Base-by-base conservation (phyloP, 352 stramenopile genomes). In the Phytophthora sojae region DNA sequence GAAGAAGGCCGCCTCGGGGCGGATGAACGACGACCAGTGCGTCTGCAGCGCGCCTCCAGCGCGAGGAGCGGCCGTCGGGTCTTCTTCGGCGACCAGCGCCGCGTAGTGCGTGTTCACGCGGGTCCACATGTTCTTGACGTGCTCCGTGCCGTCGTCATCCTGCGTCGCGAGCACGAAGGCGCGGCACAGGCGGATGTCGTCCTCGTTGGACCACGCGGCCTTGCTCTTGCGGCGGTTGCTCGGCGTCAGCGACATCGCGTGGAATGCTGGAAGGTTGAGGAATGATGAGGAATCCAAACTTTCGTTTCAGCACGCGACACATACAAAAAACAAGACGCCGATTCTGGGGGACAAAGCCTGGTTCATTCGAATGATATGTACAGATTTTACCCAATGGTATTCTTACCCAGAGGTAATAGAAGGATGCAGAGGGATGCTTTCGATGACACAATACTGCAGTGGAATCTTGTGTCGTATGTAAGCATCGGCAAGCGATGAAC, bases 71-170 rank as follows among this genome's bases (percentile, higher is more conserved):
- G 71, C 67, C 17, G 0, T 29, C 29, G 71, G 67, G 23, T 75
- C 70, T 12, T 77, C 71, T 15, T 73, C 62, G 21, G 49, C 57
- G 9, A 57, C 52, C 12, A 79, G 53, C 32, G 42, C 17, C 42
- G 59, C 47, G 53, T 79, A 79, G 57, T 67, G 64, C 29, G 56
- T 68, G 39, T 59, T 35, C 58, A 79, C 67, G 12, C 71, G 71
- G 12, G 54, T 67, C 71, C 71, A 79, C 62, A 79, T 76, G 44
- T 79, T 73, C 53, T 76, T 73, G 30, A 75, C 68, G 47, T 76
- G 67, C 32, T 79, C 67, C 11, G 53, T 73, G 62, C 61, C 71
- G 19, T 73, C 62, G 39, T 37, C 61, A 45, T 67, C 58, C 61
- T 79, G 67, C 25, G 71, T 73, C 45, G 67, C 63, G 44, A 64